These are phyloP conservation scores for Arthrobotrys sphaeroides DNA, from an alignment of 2,329 filamentous ascomycete genomes.

Conservation along the genomic window DNA sequence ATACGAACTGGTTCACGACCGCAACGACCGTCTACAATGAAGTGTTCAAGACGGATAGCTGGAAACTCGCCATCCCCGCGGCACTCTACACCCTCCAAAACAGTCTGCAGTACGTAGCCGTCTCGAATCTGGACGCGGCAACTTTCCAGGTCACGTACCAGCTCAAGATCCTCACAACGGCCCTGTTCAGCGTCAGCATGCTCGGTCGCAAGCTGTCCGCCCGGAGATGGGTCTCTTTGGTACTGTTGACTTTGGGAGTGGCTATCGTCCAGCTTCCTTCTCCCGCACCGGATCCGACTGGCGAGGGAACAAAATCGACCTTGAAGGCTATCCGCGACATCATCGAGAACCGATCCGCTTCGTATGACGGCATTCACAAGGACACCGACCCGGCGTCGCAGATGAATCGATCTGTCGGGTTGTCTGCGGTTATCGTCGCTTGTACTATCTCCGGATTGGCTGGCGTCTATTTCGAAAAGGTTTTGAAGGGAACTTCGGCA, in stretches of 20 bases:
- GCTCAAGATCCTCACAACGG: conserved; percentile 90
- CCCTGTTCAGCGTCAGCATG: conserved; percentile 83
- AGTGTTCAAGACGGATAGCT: conserved; percentile 89
- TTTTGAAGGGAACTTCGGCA: conserved; percentile 84
- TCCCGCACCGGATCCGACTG: conserved; percentile 65
- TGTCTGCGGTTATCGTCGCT: conserved; percentile 79
- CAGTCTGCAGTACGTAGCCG: conserved; percentile 88
- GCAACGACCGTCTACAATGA: conserved; percentile 79
- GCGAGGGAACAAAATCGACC: conserved; percentile 70
- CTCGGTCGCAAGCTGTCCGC: conserved; percentile 75
- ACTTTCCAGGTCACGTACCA: conserved; percentile 95
- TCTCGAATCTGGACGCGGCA: conserved; percentile 89
- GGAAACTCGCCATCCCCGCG: conserved; percentile 92
- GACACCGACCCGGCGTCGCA: conserved; percentile 64
- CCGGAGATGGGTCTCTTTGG: conserved; percentile 80
- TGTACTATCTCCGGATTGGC: conserved; percentile 84
- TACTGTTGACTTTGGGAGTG: conserved; percentile 82
- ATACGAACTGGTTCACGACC: conserved; percentile 82
- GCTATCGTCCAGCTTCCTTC: conserved; percentile 82
- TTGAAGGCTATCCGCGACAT: conserved; percentile 85
- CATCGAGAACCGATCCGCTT: conserved; percentile 62
- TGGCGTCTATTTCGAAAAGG: conserved; percentile 88
- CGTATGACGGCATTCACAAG: conserved; percentile 66
- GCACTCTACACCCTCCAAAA: conserved; percentile 90
- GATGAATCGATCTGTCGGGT: conserved; percentile 81